Conservation (phyloP, 2,329 filamentous ascomycete species). For the Sarocladium oryzae region DNA sequence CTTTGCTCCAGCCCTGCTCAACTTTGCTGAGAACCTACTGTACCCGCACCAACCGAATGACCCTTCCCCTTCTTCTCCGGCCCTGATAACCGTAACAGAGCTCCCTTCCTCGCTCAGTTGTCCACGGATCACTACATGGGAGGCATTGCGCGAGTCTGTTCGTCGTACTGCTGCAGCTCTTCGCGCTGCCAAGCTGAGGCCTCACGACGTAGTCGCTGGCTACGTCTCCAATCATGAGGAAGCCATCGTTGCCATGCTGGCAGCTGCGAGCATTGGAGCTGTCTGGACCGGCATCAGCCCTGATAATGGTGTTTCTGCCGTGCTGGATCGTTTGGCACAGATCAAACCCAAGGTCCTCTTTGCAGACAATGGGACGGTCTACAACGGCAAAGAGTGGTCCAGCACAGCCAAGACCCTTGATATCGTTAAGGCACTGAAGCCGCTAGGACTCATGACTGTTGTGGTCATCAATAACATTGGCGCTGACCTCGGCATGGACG, state of each 20-base stretch:
- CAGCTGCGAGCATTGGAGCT: slow-evolving; percentile 73
- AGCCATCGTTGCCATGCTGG: slow-evolving; percentile 81
- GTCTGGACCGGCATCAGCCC: slow-evolving; percentile 92
- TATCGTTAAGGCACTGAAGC: slow-evolving; percentile 58
- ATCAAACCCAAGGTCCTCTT: slow-evolving; percentile 80
- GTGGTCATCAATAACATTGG: slow-evolving; percentile 67
- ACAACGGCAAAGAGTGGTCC: slow-evolving; percentile 88
- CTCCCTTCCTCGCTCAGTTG: slow-evolving; percentile 42
- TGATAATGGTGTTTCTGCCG: slow-evolving; percentile 85
- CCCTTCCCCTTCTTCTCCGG: slow-evolving; percentile 51
- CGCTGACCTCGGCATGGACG: slow-evolving; percentile 35
- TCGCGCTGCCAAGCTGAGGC: slow-evolving; percentile 54
- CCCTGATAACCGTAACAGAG: slow-evolving; percentile 79
- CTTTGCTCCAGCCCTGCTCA: slow-evolving; percentile 72
- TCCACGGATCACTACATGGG: slow-evolving; percentile 60
- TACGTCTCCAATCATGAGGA: slow-evolving; percentile 89
- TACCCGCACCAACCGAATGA: slow-evolving; percentile 51
- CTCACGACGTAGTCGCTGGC: slow-evolving; percentile 54
- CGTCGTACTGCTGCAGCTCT: slow-evolving; percentile 66
- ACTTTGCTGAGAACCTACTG: slow-evolving; percentile 93
- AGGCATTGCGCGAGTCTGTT: slow-evolving; percentile 70
- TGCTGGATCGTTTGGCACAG: slow-evolving; percentile 79
- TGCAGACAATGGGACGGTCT: slow-evolving; percentile 79
- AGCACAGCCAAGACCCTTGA: slow-evolving; percentile 72
- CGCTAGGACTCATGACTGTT: slow-evolving; percentile 58